These are phyloP conservation scores for Podaxis carcinomalis DNA, from an alignment of 768 basidiomycete species.

Conservation along the genomic window DNA sequence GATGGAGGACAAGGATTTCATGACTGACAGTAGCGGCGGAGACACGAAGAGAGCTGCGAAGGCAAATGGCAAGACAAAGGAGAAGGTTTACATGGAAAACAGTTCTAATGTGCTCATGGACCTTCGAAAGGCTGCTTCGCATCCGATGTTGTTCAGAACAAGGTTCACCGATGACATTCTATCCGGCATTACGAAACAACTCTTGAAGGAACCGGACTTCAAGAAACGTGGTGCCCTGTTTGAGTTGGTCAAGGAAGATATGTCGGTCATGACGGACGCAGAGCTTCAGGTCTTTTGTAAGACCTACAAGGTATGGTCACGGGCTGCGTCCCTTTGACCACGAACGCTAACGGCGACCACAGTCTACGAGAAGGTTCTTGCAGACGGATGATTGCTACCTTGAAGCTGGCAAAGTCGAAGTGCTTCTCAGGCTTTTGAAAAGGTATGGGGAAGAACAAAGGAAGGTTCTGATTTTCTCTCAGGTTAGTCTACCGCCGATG, in stretches of 20 bases:
- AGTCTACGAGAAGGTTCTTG: slow-evolving; percentile 73
- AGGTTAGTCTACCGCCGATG: slow-evolving; percentile 44
- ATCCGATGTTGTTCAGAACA: slow-evolving; percentile 93
- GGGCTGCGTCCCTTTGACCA: not conserved
- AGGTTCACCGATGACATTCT: slow-evolving; percentile 77
- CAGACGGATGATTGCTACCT: slow-evolving; percentile 74
- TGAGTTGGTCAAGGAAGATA: slow-evolving; percentile 91
- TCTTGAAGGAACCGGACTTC: slow-evolving; percentile 91
- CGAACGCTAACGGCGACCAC: not conserved
- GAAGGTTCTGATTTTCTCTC: slow-evolving; percentile 91
- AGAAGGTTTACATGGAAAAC: slow-evolving; percentile 72
- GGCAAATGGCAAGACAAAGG: slow-evolving; percentile 48
- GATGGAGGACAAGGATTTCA: slow-evolving; percentile 19
- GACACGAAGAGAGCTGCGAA: slow-evolving; percentile 32
- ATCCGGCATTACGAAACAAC: slow-evolving; percentile 68
- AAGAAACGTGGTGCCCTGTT: slow-evolving; percentile 76
- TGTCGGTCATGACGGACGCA: slow-evolving; percentile 97
- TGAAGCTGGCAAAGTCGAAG: slow-evolving; percentile 83
- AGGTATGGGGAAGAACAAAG: slow-evolving; percentile 64
- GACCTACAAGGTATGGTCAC: slow-evolving; percentile 69
- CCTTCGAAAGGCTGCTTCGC: slow-evolving; percentile 91
- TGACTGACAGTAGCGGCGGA: slow-evolving; percentile 21
- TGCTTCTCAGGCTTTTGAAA: slow-evolving; percentile 66
- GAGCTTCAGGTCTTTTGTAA: slow-evolving; percentile 87
- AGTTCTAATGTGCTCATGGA: slow-evolving; percentile 96